These are phyloP conservation scores for Dioszegia hungarica DNA, from an alignment of 768 basidiomycete genomes.

Conservation along the genomic window DNA sequence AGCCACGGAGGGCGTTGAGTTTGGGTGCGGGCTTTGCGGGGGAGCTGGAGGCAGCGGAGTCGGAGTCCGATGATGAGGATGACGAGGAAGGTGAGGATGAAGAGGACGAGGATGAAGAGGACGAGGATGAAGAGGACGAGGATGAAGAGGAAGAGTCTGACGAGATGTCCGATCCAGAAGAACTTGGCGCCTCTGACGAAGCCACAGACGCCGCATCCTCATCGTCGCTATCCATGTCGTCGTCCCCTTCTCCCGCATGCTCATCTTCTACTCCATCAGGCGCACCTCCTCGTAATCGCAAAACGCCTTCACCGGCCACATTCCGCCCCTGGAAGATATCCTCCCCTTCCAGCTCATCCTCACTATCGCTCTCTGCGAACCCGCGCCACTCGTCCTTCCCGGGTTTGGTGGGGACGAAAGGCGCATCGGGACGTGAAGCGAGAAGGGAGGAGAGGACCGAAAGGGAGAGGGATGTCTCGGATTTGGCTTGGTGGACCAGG, in stretches of 20 bases:
- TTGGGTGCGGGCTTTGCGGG: not conserved
- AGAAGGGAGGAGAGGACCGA: constrained; percentile 10
- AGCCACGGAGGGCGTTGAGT: not conserved
- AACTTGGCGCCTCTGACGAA: not conserved
- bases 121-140: not conserved
- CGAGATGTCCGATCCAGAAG: not conserved
- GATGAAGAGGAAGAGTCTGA: not conserved
- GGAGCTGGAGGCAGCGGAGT: not conserved
- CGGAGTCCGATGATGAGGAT: not conserved
- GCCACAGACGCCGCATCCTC: not conserved
- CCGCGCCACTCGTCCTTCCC: constrained; percentile 14
- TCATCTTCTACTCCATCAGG: not conserved
- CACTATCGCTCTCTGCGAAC: constrained; percentile 15
- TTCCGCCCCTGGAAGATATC: not conserved
- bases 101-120: not conserved
- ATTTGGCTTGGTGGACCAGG: constrained; percentile 6
- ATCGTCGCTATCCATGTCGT: not conserved
- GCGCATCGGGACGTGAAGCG: not conserved
- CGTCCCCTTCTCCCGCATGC: constrained; percentile 6
- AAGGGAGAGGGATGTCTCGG: constrained; percentile 11
- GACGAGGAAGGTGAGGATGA: not conserved
- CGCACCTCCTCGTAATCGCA: constrained; percentile 12
- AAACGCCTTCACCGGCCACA: not conserved
- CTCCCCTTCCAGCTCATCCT: constrained; percentile 9
- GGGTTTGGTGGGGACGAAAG: not conserved